phyloP scores from a whole-genome alignment of 305 asterid species.

The Fraxinus dipetala region DNA sequence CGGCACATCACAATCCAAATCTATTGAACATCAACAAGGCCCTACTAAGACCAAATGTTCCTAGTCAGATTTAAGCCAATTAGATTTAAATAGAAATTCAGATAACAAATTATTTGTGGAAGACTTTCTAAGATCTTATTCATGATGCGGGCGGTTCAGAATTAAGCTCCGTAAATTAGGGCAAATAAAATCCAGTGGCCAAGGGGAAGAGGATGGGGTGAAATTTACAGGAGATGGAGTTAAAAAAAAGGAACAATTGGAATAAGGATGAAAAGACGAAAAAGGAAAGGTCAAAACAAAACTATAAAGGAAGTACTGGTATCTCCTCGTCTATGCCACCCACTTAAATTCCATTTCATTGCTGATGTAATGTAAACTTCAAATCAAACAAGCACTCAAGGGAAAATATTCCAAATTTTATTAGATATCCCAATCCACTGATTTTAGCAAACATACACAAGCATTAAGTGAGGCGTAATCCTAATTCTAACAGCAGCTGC shows the following conservation, averaged over 20 bases:
- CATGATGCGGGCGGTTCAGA: neutral
- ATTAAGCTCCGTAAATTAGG: neutral
- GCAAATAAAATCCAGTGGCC: neutral
- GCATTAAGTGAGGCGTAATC: conserved; percentile 1
- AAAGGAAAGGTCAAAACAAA: neutral
- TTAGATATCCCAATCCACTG: neutral
- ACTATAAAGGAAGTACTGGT: neutral
- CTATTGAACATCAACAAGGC: neutral
- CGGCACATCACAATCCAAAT: neutral
- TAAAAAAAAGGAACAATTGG: neutral
- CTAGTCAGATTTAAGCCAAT: neutral
- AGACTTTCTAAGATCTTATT: neutral
- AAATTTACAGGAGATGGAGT: neutral
- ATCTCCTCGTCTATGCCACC: neutral
- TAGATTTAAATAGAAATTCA: neutral
- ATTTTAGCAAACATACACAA: neutral
- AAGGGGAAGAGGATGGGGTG: neutral
- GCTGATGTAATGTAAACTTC: neutral
- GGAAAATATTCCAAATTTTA: neutral
- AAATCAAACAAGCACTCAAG: neutral
- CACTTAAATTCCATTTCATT: neutral
- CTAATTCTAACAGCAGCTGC: neutral
- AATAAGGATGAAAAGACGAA: neutral
- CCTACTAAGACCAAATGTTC: neutral
- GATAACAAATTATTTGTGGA: neutral